phyloP scores from a whole-genome alignment of 495 filamentous ascomycete genomes.

The Staphylotrichum longicolle region DNA sequence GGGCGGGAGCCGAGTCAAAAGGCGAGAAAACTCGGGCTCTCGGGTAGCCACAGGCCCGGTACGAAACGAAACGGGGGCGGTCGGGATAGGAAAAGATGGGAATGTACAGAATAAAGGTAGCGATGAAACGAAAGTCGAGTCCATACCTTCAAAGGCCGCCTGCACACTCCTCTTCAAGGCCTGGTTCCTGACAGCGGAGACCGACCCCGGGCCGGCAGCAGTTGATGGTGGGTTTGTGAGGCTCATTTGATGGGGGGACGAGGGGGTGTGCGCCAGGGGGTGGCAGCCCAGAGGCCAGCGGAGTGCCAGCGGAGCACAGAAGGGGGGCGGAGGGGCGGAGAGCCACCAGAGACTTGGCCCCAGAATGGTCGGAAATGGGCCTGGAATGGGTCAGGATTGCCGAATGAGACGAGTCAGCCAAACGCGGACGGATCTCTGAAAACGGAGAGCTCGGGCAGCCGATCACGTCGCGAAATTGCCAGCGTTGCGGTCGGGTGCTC shows the following conservation, averaged over 20 bases:
- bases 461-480: constrained; percentile 16
- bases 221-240: constrained; percentile 46
- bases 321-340: no score
- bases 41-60: constrained; percentile 22
- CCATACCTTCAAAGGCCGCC: constrained; percentile 75
- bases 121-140: not conserved
- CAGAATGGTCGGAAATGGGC: not conserved
- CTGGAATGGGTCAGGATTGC: constrained; percentile 11
- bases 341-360: not conserved
- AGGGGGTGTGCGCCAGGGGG: not conserved
- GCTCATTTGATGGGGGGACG: constrained; percentile 35
- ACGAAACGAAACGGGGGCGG: not conserved
- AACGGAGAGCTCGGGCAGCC: constrained; percentile 6
- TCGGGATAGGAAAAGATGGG: constrained; percentile 2
- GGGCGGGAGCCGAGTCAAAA: not conserved
- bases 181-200: constrained; percentile 46
- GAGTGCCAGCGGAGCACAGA: not conserved
- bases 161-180: constrained; percentile 70
- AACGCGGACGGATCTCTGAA: not conserved
- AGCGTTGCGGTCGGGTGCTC: constrained; percentile 4
- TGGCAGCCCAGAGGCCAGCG: not conserved
- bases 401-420: constrained; percentile 21
- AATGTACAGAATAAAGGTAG: not conserved
- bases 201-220: constrained; percentile 45
- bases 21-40: constrained; percentile 14